Conservation (phyloP, 2,329 filamentous ascomycete species). For the Penicillium sp. region DNA sequence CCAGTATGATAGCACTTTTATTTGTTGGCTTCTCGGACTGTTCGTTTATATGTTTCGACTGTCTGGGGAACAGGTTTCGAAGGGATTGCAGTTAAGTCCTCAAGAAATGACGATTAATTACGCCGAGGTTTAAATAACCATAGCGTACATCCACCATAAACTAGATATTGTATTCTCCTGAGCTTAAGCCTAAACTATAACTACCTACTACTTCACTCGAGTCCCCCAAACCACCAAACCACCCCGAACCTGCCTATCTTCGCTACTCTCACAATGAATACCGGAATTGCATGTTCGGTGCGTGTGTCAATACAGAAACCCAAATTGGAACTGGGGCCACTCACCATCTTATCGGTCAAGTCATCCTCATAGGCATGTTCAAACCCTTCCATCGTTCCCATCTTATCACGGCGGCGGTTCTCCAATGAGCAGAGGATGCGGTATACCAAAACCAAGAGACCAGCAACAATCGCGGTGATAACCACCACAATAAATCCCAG, state of each 20-base stretch:
- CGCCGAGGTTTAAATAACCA: rapidly evolving
- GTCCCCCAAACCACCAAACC: not conserved
- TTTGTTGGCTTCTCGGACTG: not conserved
- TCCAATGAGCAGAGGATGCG: not conserved
- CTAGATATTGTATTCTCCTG: not conserved
- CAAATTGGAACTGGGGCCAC: not conserved
- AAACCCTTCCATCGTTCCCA: not conserved
- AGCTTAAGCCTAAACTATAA: not conserved
- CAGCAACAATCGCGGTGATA: not conserved
- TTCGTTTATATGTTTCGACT: not conserved
- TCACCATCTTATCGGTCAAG: not conserved
- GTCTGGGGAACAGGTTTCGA: not conserved
- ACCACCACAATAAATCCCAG: not conserved
- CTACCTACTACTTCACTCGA: not conserved
- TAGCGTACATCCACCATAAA: not conserved
- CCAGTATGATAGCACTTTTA: not conserved
- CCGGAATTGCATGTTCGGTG: not conserved
- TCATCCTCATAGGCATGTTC: not conserved
- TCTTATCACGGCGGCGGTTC: not conserved
- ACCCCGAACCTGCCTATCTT: not conserved
- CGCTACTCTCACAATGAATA: not conserved
- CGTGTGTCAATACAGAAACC: not conserved
- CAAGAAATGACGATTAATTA: not conserved
- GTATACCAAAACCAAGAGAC: not conserved
- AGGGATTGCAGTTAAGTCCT: not conserved